Evolutionary conservation across 2,329 filamentous ascomycete genomes (phyloP).

Genomic region (Claviceps purpurea): DNA sequence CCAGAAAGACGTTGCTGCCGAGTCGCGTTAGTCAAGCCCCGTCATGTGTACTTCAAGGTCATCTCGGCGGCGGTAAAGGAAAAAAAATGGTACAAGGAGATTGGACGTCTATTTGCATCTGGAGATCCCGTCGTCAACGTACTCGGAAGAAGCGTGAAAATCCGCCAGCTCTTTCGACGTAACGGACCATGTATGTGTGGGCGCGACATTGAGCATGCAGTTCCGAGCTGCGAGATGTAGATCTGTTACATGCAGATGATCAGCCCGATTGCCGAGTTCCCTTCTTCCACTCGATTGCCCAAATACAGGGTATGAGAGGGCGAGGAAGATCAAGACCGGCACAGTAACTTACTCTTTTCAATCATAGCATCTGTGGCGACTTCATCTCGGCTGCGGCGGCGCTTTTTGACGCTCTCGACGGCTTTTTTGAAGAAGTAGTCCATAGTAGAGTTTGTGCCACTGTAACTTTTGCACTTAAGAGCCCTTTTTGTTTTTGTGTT

Average conservation of each 20-base stretch:
- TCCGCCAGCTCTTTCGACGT: too few species aligned
- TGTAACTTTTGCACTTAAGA: neutral
- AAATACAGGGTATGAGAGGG: neutral
- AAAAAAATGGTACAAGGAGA: too few species aligned
- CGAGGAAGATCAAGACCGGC: neutral
- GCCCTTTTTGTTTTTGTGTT: neutral
- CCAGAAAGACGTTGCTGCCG: too few species aligned
- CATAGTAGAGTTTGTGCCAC: neutral
- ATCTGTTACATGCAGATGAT: neutral
- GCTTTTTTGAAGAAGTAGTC: conserved; percentile 3
- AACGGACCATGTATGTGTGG: too few species aligned
- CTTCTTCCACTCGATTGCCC: too few species aligned
- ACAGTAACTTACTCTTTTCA: neutral
- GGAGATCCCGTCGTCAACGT: too few species aligned
- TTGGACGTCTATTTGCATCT: too few species aligned
- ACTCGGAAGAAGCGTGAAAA: too few species aligned
- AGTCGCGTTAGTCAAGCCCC: too few species aligned
- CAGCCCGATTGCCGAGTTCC: too few species aligned
- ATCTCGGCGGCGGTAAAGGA: too few species aligned
- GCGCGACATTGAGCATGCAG: neutral
- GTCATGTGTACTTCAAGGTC: too few species aligned
- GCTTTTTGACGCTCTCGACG: conserved; percentile 2
- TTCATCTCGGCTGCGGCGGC: conserved; percentile 1
- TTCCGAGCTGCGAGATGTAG: conserved; percentile 3
- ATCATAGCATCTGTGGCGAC: neutral